phyloP scores from a whole-genome alignment of 805 yeast genomes.

The Vanderwaltozyma yarrowii region DNA sequence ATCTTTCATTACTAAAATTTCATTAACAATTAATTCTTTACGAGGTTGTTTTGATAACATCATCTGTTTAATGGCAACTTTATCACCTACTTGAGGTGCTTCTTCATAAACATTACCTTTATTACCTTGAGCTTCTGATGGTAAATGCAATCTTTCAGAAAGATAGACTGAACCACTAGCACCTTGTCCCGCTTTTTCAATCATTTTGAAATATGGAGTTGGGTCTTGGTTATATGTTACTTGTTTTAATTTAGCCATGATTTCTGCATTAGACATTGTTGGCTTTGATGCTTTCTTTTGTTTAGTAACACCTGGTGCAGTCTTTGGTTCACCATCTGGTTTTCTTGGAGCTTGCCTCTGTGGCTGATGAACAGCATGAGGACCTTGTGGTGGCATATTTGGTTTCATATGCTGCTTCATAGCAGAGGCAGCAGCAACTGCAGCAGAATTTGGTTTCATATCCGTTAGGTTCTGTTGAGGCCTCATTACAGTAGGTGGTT shows the following conservation, averaged over 20 bases:
- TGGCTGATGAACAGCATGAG: conserved; percentile 14
- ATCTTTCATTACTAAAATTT: conserved; percentile 93
- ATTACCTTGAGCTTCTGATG: conserved; percentile 12
- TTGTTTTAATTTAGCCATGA: conserved; percentile 66
- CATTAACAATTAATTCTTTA: conserved; percentile 91
- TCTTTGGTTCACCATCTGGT: conserved; percentile 14
- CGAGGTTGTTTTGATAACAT: conserved; percentile 84
- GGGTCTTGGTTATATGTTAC: conserved; percentile 85
- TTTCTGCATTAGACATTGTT: conserved; percentile 78
- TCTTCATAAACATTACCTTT: conserved; percentile 10
- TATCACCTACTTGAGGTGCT: conserved; percentile 36
- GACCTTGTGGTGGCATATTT: conserved; percentile 6
- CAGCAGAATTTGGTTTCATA: conserved; percentile 10
- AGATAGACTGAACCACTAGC: conserved; percentile 94
- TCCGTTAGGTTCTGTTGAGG: not conserved
- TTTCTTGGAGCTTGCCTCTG: conserved; percentile 26
- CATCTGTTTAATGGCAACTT: conserved; percentile 96
- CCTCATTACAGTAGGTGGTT: conserved; percentile 8
- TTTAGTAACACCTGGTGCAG: conserved; percentile 27
- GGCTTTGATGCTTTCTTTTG: conserved; percentile 41
- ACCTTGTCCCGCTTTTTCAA: conserved; percentile 92
- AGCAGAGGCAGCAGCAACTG: conserved; percentile 31
- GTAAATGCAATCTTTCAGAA: conserved; percentile 51
- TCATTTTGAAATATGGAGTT: conserved; percentile 62
- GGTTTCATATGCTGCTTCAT: conserved; percentile 10